Base-by-base conservation (phyloP, 1,139 yeast genomes). In the Tardiomyces digboiensis region DNA sequence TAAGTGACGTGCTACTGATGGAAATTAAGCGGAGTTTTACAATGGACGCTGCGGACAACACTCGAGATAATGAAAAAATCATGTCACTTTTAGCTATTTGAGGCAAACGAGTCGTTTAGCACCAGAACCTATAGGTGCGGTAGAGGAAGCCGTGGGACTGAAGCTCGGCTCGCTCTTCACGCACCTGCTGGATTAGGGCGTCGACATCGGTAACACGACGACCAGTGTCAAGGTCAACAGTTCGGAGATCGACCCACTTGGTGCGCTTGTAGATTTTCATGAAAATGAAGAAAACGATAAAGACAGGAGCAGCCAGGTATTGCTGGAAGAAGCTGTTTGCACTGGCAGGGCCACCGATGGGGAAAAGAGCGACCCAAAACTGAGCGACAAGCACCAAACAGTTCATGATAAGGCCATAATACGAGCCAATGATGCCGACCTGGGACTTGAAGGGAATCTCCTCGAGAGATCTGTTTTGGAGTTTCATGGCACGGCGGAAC, bases 291-390 rank as follows among this genome's bases (percentile, higher is more conserved):
- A 71, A 67, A n/a, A 60, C 64, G 8, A 75, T 36, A 51, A 74
- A 71, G 42, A 77, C 70, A 18, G 74, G 74, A 37, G 68, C 67
- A 44, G 80, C 78, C 55, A 78, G 60, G 59, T 75, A 76, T 45
- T 69, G 59, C 58, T 66, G 62, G 65, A 77, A 77, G 59, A 77
- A 77, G 41, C 55, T 56, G 20, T 58, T 50, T 39, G 65, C 72
- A 57, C 42, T 53, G 14, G 65, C 56, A 18, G 39, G 23, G 16
- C 58, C 70, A 36, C 78, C 80, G 46, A 80, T 60, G 46, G 91
- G 91, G 64, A 68, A 78, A 40, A 82, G 64, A 2, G 89, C 85
- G 45, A 80, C 72, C 87, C 88, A 81, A 66, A 82, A 80, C 69
- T 85, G 93, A 33, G 88, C 86, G 50, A 80, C 64, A 48, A 86